phyloP scores from a whole-genome alignment of 805 yeast species.

The Starmerella stigmatis region DNA sequence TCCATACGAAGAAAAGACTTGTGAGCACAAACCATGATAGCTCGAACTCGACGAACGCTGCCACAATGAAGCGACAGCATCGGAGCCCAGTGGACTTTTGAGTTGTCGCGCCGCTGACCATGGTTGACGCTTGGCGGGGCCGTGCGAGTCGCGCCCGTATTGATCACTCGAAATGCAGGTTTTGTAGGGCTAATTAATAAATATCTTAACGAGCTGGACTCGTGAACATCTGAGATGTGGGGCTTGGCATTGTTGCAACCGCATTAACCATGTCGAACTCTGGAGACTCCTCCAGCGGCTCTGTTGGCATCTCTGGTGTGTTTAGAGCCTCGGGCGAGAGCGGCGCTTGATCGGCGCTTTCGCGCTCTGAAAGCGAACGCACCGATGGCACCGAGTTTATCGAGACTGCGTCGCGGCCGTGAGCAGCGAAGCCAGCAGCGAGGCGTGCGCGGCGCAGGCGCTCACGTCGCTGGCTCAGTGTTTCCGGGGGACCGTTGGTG shows the following conservation, averaged over 20 bases:
- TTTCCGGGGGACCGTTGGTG: slow-evolving; percentile 16
- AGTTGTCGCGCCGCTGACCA: too few species aligned
- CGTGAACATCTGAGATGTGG: not conserved
- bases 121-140: too few species aligned
- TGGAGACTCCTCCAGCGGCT: not conserved
- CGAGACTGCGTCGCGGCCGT: not conserved
- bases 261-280: slow-evolving; percentile 13
- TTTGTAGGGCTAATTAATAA: too few species aligned
- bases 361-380: not conserved
- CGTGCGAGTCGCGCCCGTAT: too few species aligned
- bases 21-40: too few species aligned
- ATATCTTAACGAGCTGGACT: not conserved
- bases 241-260: slow-evolving; percentile 9
- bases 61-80: too few species aligned
- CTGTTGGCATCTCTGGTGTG: not conserved
- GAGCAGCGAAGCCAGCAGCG: not conserved
- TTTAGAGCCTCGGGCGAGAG: not conserved
- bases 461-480: slow-evolving; percentile 24
- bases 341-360: not conserved
- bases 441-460: slow-evolving; percentile 13
- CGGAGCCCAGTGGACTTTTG: too few species aligned
- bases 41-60: too few species aligned
- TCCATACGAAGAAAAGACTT: too few species aligned
- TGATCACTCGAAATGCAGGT: too few species aligned
- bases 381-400: not conserved